These are phyloP conservation scores for Colletotrichum tropicicola DNA, from an alignment of 2,329 filamentous ascomycete genomes.

Conservation along the genomic window DNA sequence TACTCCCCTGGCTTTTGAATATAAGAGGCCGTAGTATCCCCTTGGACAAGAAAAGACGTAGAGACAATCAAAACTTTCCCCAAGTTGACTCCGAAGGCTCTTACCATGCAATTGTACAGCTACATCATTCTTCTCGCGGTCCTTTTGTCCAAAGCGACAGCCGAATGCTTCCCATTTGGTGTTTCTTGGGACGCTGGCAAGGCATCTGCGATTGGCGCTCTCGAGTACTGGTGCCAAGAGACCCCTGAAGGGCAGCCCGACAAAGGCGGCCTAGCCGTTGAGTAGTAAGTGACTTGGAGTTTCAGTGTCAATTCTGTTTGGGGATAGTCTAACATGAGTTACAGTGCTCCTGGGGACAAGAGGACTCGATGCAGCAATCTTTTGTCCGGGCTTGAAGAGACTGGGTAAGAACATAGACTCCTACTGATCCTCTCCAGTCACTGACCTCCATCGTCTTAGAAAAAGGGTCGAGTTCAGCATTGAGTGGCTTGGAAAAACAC, in stretches of 20 bases:
- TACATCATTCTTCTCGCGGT: neutral
- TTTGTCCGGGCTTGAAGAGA: neutral
- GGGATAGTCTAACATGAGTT: neutral
- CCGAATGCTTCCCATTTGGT: neutral
- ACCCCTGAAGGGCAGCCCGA: neutral
- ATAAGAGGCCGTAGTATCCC: too few relatives aligned
- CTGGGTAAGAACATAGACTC: neutral
- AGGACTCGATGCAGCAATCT: neutral
- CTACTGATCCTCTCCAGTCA: neutral
- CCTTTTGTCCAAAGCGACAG: neutral
- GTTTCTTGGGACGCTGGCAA: neutral
- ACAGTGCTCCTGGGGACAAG: neutral
- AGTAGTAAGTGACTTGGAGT: neutral
- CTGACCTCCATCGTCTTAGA: neutral
- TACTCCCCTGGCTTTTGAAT: too few relatives aligned
- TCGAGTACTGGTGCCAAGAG: neutral
- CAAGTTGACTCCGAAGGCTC: neutral
- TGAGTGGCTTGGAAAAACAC: neutral
- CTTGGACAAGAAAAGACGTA: too few relatives aligned
- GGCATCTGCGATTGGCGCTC: neutral
- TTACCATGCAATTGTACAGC: neutral
- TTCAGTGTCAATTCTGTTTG: neutral
- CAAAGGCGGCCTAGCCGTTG: neutral
- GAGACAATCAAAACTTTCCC: too few relatives aligned
- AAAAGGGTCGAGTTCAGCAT: neutral